These are phyloP conservation scores for Glycine soja DNA, from an alignment of 306 rosid species.

Conservation along the genomic window DNA sequence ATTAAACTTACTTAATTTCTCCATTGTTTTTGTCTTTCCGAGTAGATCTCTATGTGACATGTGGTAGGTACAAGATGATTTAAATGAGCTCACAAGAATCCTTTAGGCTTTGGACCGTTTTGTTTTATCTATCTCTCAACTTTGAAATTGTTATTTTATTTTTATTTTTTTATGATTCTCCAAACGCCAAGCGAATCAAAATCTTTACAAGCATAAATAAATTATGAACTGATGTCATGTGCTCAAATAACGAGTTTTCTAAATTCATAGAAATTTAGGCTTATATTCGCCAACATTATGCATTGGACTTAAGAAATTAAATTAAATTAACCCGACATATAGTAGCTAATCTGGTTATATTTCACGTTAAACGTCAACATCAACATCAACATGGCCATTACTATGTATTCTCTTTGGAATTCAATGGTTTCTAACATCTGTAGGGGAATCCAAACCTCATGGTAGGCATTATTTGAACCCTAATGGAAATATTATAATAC, in stretches of 20 bases:
- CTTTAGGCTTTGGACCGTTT: not conserved
- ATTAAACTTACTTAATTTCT: not conserved
- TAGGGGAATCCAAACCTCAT: constrained; percentile 52
- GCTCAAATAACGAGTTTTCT: constrained; percentile 8
- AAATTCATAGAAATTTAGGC: too few species aligned
- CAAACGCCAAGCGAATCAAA: constrained; percentile 29
- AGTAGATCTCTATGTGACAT: not conserved
- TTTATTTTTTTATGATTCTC: constrained; percentile 42
- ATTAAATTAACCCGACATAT: constrained; percentile 40
- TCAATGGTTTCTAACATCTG: constrained; percentile 47
- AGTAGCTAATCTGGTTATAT: constrained; percentile 39
- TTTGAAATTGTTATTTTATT: not conserved
- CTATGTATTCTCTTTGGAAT: constrained; percentile 29
- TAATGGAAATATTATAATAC: constrained; percentile 20
- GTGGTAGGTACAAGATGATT: constrained; percentile 23
- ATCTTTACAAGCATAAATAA: constrained; percentile 12
- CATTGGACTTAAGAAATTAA: not conserved
- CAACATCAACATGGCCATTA: constrained; percentile 46
- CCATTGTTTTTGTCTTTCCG: not conserved
- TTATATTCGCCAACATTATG: not conserved
- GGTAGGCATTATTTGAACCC: constrained; percentile 40
- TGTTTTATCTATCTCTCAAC: constrained; percentile 1
- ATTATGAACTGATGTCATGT: constrained; percentile 25
- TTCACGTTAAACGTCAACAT: constrained; percentile 42
- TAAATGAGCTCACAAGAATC: constrained; percentile 35